Evolutionary conservation across 805 yeast species (phyloP).

Genomic region (Sugiyamaella smithiae): DNA sequence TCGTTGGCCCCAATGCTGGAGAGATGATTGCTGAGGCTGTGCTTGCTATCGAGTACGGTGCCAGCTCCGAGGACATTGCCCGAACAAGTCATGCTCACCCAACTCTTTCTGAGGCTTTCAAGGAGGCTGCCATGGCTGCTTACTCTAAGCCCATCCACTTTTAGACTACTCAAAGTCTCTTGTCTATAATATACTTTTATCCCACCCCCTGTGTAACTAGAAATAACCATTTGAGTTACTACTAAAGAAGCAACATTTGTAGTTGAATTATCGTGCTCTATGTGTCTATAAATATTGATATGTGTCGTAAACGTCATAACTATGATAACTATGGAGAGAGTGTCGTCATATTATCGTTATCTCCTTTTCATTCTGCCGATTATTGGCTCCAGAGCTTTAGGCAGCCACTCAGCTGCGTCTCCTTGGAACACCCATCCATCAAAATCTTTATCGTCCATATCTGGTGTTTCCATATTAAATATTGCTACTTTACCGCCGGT

Average conservation of each 20-base stretch:
- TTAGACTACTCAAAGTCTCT: slow-evolving; percentile 33
- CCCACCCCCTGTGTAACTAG: too few species aligned
- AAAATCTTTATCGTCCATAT: slow-evolving; percentile 43
- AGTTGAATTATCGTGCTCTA: too few species aligned
- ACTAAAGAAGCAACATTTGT: too few species aligned
- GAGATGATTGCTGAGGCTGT: slow-evolving; percentile 99
- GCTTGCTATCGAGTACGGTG: slow-evolving; percentile 97
- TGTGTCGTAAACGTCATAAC: too few species aligned
- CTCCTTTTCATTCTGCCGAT: slow-evolving; percentile 24
- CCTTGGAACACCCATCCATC: slow-evolving; percentile 73
- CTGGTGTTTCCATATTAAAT: slow-evolving; percentile 68
- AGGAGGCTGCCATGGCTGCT: slow-evolving; percentile 94
- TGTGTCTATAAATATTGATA: too few species aligned
- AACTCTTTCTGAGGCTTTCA: slow-evolving; percentile 94
- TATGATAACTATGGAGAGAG: too few species aligned
- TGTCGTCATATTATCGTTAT: too few species aligned
- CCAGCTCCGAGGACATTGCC: slow-evolving; percentile 95
- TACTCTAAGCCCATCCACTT: slow-evolving; percentile 90
- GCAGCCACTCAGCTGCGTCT: slow-evolving; percentile 71
- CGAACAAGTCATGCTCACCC: slow-evolving; percentile 99
- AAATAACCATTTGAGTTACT: too few species aligned
- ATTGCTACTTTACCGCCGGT: slow-evolving; percentile 83
- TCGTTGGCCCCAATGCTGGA: slow-evolving; percentile 98
- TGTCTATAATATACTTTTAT: slow-evolving; percentile 1
- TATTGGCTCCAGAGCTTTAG: slow-evolving; percentile 56